Evolutionary conservation across 2,329 filamentous ascomycete genomes (phyloP).

Genomic region (Dothiorella sarmentorum): DNA sequence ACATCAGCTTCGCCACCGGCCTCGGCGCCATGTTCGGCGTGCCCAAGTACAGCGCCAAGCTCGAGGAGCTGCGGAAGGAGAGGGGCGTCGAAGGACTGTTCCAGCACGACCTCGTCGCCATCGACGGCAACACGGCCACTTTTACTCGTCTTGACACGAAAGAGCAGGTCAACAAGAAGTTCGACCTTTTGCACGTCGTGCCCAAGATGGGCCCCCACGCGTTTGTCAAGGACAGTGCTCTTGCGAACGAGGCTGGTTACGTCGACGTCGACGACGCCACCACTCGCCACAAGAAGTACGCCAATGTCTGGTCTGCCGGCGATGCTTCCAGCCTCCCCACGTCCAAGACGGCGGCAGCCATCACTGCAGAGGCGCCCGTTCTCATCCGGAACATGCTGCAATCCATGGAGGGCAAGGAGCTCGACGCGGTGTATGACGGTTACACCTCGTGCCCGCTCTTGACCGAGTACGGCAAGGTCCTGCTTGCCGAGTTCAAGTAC

Average conservation of each 20-base stretch:
- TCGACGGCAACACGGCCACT: conserved; percentile 37
- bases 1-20: conserved; percentile 39
- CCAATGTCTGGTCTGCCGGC: conserved; percentile 39
- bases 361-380: conserved; percentile 37
- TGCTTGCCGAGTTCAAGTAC: conserved; percentile 65
- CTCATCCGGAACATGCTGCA: conserved; percentile 36
- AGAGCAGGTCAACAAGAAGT: conserved; percentile 27
- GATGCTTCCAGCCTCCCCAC: conserved; percentile 38
- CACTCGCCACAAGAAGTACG: conserved; percentile 36
- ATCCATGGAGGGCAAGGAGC: conserved; percentile 28
- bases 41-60: conserved; percentile 36
- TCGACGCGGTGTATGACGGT: conserved; percentile 32
- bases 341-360: conserved; percentile 39
- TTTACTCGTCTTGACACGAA: conserved; percentile 28
- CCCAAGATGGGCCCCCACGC: conserved; percentile 39
- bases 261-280: conserved; percentile 37
- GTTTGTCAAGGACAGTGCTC: conserved; percentile 34
- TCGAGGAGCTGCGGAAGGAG: conserved; percentile 35
- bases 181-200: conserved; percentile 38
- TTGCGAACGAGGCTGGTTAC: conserved; percentile 37
- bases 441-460: conserved; percentile 40
- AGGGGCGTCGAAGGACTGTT: conserved; percentile 39
- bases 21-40: conserved; percentile 41
- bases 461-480: conserved; percentile 57
- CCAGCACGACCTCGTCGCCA: conserved; percentile 36